A percentile compares a stretch with the other conserved stretches of the same genome.
These are phyloP conservation scores for Alternaria brassicicola DNA, from an alignment of 2,329 filamentous ascomycete genomes.

Conservation along the genomic window DNA sequence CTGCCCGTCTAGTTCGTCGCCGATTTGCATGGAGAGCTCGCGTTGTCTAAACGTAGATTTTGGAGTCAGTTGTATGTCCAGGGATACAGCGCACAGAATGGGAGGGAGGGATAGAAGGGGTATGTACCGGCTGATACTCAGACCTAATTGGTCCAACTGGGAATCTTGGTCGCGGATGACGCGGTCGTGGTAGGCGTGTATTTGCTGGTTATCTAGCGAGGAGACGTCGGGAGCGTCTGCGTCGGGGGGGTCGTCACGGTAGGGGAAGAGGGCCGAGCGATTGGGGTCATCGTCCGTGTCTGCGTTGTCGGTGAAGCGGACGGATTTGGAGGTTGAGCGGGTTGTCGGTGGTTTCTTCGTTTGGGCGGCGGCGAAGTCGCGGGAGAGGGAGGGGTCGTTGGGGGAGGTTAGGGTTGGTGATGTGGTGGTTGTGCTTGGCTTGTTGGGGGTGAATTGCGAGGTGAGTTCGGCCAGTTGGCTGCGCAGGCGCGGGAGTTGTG, in stretches of 20 bases:
- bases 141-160: constrained; percentile 86
- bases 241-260: constrained; percentile 70
- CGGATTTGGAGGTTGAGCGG: constrained; percentile 66
- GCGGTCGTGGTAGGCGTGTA: constrained; percentile 81
- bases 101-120: too few relatives aligned
- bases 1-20: constrained; percentile 92
- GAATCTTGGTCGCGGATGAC: constrained; percentile 90
- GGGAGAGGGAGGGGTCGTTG: constrained; percentile 49
- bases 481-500: constrained; percentile 71
- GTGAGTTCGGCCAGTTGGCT: constrained; percentile 78
- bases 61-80: too few relatives aligned
- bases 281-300: constrained; percentile 53
- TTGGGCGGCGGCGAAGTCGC: constrained; percentile 49
- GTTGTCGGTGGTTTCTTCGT: constrained; percentile 39
- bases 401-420: constrained; percentile 52
- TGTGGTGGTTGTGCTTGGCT: constrained; percentile 50
- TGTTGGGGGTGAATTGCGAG: constrained; percentile 70
- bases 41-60: too few relatives aligned
- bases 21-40: constrained; percentile 93
- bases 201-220: constrained; percentile 77
- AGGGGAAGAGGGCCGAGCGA: constrained; percentile 68
- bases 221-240: constrained; percentile 56
- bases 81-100: too few relatives aligned
- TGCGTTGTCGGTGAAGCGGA: constrained; percentile 75
- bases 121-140: constrained; percentile 84